Percentiles rank a stretch among this genome's conserved stretches.
Evolutionary conservation across 495 filamentous ascomycete species (phyloP).

Genomic region (Acidomyces sp.): DNA sequence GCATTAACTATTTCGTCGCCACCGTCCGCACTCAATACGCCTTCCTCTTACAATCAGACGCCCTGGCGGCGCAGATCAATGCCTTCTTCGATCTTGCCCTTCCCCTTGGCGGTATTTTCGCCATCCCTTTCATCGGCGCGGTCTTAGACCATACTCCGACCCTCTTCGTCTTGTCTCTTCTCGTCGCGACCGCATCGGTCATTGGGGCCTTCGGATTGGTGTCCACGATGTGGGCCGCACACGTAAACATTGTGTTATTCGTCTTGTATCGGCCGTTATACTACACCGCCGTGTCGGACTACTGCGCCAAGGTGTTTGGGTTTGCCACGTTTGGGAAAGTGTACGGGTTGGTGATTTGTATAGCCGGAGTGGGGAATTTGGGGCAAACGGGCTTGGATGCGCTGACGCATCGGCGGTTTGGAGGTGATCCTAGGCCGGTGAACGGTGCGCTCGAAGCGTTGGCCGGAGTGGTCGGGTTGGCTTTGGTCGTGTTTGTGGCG

Average conservation of each 20-base stretch:
- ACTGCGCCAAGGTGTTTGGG: constrained; percentile 88
- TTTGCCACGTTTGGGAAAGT: constrained; percentile 91
- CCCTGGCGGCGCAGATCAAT: constrained; percentile 56
- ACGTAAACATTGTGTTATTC: constrained; percentile 69
- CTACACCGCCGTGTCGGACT: constrained; percentile 72
- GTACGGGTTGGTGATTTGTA: constrained; percentile 86
- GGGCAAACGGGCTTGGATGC: constrained; percentile 71
- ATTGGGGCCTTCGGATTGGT: constrained; percentile 75
- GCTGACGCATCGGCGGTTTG: constrained; percentile 59
- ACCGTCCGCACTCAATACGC: constrained; percentile 79
- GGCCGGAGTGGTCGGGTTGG: constrained; percentile 38
- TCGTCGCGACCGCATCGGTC: constrained; percentile 57
- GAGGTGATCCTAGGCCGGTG: constrained; percentile 61
- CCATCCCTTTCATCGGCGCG: constrained; percentile 77
- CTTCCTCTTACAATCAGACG: constrained; percentile 50
- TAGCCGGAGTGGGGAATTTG: constrained; percentile 80
- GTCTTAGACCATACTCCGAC: constrained; percentile 71
- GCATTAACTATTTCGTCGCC: constrained; percentile 96
- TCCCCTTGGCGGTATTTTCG: constrained; percentile 69
- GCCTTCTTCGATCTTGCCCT: constrained; percentile 79
- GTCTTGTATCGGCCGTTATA: constrained; percentile 63
- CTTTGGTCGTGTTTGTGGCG: constrained; percentile 28
- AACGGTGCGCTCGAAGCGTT: constrained; percentile 53
- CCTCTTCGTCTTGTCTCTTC: constrained; percentile 53
- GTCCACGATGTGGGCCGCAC: constrained; percentile 56